phyloP scores from a whole-genome alignment of 2,329 filamentous ascomycete genomes.

The Colletotrichum euphorbiae region DNA sequence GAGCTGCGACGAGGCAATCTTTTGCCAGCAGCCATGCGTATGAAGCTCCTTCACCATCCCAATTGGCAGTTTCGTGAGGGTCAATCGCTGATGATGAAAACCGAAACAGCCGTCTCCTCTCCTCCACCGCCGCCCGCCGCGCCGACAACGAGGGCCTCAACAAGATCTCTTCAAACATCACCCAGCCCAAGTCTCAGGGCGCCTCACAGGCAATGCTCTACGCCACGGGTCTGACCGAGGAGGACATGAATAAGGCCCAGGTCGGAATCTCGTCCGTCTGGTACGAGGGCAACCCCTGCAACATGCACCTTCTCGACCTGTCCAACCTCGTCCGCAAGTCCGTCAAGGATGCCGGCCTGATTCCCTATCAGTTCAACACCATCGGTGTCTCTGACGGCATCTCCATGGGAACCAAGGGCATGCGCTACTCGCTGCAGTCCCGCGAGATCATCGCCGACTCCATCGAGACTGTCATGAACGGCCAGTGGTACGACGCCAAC shows the following conservation, averaged over 20 bases:
- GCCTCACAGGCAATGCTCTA: constrained; percentile 99
- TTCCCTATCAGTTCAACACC: constrained; percentile 99
- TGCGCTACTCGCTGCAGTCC: constrained; percentile 95
- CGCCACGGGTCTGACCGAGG: constrained; percentile 87
- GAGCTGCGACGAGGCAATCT: constrained; percentile 42
- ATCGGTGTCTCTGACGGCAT: constrained; percentile 98
- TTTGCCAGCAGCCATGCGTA: constrained; percentile 42
- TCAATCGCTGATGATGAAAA: constrained; percentile 22
- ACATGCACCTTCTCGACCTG: constrained; percentile 97
- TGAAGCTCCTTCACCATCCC: not conserved
- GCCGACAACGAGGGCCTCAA: constrained; percentile 76
- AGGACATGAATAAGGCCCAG: constrained; percentile 95
- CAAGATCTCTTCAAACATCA: constrained; percentile 85
- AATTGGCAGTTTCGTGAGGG: not conserved
- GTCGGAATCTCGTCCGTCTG: constrained; percentile 98
- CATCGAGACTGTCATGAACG: constrained; percentile 98
- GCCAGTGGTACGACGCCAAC: constrained; percentile 98
- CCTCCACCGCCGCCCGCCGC: constrained; percentile 60
- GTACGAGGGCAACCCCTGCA: constrained; percentile 98
- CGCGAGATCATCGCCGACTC: constrained; percentile 97
- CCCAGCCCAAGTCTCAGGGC: constrained; percentile 97
- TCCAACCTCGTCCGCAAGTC: constrained; percentile 78
- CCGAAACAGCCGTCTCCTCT: constrained; percentile 61
- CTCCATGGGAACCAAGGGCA: constrained; percentile 97
- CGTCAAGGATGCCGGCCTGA: constrained; percentile 76